phyloP scores from a whole-genome alignment of 306 rosid genomes.

The Castanospermum australe region DNA sequence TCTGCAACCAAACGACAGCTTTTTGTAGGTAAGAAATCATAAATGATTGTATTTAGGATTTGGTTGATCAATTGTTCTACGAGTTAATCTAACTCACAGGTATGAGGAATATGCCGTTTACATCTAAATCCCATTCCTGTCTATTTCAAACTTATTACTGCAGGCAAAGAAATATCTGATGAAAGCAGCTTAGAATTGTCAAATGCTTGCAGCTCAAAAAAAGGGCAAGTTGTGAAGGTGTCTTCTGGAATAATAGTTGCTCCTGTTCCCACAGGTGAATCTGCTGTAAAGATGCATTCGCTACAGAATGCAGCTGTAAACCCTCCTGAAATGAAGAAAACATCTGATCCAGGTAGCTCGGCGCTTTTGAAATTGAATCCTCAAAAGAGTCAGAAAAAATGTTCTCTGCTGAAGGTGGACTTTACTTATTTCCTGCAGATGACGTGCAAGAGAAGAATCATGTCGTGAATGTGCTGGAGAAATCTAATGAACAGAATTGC shows the following conservation, averaged over 20 bases:
- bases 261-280: constrained; percentile 25
- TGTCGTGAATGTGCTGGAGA: not conserved
- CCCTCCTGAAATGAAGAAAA: constrained; percentile 31
- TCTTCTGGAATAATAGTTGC: constrained; percentile 35
- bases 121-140: constrained; percentile 19
- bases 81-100: constrained; percentile 1
- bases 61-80: not conserved
- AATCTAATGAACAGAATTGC: not conserved
- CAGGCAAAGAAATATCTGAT: constrained; percentile 43
- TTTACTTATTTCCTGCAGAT: constrained; percentile 31
- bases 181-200: constrained; percentile 31
- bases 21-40: constrained; percentile 49
- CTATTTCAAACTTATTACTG: constrained; percentile 26
- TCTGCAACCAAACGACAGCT: constrained; percentile 33
- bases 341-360: constrained; percentile 20
- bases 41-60: not conserved
- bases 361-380: constrained; percentile 16
- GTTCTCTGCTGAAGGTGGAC: constrained; percentile 24
- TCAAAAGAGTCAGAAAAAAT: not conserved
- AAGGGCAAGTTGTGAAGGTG: constrained; percentile 12
- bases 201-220: constrained; percentile 26
- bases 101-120: not conserved
- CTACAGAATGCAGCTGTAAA: constrained; percentile 25
- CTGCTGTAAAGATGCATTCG: constrained; percentile 31
- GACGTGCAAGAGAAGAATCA: constrained; percentile 32